Conservation (phyloP, 768 basidiomycete species). For the Phanerochaete sordida region DNA sequence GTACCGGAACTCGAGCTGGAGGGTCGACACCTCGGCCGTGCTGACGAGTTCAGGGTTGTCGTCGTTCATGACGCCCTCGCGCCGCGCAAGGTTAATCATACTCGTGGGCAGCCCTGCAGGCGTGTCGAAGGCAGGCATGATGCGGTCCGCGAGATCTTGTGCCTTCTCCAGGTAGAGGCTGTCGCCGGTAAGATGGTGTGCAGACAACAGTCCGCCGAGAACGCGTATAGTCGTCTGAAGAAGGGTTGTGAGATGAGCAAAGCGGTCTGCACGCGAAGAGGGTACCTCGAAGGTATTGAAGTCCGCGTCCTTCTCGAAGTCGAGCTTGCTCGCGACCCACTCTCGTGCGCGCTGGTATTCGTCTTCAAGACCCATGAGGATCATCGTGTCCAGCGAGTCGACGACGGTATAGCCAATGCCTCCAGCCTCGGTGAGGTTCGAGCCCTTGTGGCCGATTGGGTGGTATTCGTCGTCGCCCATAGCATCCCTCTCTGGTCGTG, state of each 20-base stretch:
- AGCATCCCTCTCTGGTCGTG: constrained; percentile 69
- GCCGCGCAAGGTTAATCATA: constrained; percentile 65
- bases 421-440: constrained; percentile 74
- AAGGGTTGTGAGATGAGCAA: neutral
- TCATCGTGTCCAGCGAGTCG: constrained; percentile 85
- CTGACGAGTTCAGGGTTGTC: constrained; percentile 64
- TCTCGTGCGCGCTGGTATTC: constrained; percentile 75
- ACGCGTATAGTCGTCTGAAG: constrained; percentile 86
- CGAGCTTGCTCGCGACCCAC: constrained; percentile 70
- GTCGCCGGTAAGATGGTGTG: constrained; percentile 76
- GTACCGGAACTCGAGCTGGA: constrained; percentile 91
- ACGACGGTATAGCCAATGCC: constrained; percentile 86
- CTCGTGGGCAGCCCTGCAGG: constrained; percentile 80
- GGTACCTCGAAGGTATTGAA: constrained; percentile 92
- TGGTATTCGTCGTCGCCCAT: constrained; percentile 94
- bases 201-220: constrained; percentile 85
- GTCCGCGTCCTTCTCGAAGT: constrained; percentile 72
- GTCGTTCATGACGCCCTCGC: constrained; percentile 54
- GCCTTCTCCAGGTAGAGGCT: constrained; percentile 72
- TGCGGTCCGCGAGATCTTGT: constrained; percentile 79
- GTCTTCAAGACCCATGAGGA: constrained; percentile 76
- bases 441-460: constrained; percentile 69
- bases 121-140: constrained; percentile 81
- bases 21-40: constrained; percentile 83
- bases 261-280: neutral